Conservation (phyloP, 2,329 filamentous ascomycete species). For the Alternaria novae-zelandiae region DNA sequence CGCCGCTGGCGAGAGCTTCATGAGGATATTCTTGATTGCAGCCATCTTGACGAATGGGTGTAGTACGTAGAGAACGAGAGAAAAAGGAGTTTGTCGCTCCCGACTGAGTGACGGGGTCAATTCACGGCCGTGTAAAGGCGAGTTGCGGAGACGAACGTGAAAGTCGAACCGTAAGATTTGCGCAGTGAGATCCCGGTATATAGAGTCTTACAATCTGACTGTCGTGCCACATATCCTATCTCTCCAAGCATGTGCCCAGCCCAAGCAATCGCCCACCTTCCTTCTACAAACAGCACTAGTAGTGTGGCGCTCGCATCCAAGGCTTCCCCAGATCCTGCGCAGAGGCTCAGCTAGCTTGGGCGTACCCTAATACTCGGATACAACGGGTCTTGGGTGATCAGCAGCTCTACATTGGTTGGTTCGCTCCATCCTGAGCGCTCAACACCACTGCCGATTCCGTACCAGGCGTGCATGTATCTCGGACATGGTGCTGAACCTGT, state of each 20-base stretch:
- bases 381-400: background rate
- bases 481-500: background rate
- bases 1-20: constrained; percentile 1
- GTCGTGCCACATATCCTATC: background rate
- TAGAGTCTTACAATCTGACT: background rate
- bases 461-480: background rate
- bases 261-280: constrained; percentile 5
- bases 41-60: background rate
- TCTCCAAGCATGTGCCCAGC: constrained; percentile 3
- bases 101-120: background rate
- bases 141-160: background rate
- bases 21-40: background rate
- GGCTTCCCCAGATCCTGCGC: constrained; percentile 1
- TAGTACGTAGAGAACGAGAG: background rate
- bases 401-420: background rate
- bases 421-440: background rate
- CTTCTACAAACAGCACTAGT: constrained; percentile 3
- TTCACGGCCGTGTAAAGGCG: background rate
- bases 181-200: background rate
- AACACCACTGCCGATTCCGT: background rate
- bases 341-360: background rate
- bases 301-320: constrained; percentile 1
- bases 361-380: background rate
- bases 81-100: background rate
- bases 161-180: background rate